A percentile compares a stretch with the other conserved stretches of the same genome.
Conservation (phyloP, 257 asterid species). For the Solanum habrochaites region DNA sequence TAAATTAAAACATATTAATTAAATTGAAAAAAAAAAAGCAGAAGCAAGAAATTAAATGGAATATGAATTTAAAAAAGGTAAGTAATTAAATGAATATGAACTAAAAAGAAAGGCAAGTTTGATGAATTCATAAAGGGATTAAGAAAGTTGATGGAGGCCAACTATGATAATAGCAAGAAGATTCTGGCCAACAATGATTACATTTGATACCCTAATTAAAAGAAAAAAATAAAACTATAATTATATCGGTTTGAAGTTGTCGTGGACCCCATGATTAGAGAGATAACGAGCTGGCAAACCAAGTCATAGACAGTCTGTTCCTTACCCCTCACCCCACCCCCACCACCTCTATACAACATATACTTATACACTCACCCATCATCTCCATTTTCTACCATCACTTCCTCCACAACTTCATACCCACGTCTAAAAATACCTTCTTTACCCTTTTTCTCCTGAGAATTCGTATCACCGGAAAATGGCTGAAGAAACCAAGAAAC, state of each 20-base stretch:
- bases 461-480: constrained; percentile 1
- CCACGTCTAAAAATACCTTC: background rate
- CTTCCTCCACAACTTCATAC: background rate
- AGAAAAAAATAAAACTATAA: too few species aligned
- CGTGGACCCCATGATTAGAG: constrained; percentile 26
- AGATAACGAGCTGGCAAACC: constrained; percentile 38
- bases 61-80: background rate
- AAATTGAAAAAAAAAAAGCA: background rate
- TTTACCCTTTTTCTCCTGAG: background rate
- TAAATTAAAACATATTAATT: background rate
- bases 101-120: background rate
- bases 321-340: background rate
- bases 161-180: background rate
- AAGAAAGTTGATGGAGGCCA: constrained; percentile 4
- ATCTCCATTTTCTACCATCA: background rate
- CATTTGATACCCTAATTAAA: background rate
- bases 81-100: background rate
- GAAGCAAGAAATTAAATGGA: background rate
- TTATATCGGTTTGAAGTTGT: background rate
- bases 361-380: background rate
- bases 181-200: background rate
- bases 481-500: constrained; percentile 42
- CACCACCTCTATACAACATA: background rate
- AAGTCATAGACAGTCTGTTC: constrained; percentile 38
- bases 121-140: background rate